Evolutionary conservation across 2,329 filamentous ascomycete genomes (phyloP), one percentile per base, ranked within the genome.

Genomic region (Lachnellula subtilissima): DNA sequence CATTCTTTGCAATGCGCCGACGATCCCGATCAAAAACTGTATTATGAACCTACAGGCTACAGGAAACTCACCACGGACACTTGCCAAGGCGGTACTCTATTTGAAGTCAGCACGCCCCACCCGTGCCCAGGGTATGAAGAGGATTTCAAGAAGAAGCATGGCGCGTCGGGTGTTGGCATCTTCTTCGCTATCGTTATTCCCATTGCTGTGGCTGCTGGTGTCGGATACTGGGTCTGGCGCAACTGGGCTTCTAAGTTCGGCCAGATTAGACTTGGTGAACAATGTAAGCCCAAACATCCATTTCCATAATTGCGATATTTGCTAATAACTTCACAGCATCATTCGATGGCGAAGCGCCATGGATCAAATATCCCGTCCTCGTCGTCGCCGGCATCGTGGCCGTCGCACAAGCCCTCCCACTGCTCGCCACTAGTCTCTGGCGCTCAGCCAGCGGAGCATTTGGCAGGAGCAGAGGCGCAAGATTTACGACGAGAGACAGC

Each of bases 241-340:
- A 89, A 89, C 73, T 97, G 90, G 89, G 86, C 85, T 65, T 85
- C 85, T 72, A 95, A 95, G 70, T 96, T 97, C 70, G 94, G 94
- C 11, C 87, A 93, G 70, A 93, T 99, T 69, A 83, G 91, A 22
- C 83, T 99, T 14, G 94, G 94, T 54, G 94, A 97, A 66, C 74
- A 76, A 62, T 73, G 75, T 64, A 65, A 61, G 68, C 60, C 28
- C 46, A 32, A 22, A 23, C 50, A 19, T n/a, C 28, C 19, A 28
- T 39, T 36, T 22, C 11, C 22, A 17, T 35, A 17, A 14, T 3
- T 17, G 8, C n/a, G 48, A 32, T 5, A n/a, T 39, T 35, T 58
- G 48, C 64, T 68, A 58, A 69, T 43, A 39, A n/a, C 23, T 0
- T 12, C 42, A 32, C 32, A 67, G 66, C 56, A 50, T 71, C 73